These are phyloP conservation scores for Pseudoperonospora humuli DNA, from an alignment of 352 stramenopile genomes.

Conservation along the genomic window DNA sequence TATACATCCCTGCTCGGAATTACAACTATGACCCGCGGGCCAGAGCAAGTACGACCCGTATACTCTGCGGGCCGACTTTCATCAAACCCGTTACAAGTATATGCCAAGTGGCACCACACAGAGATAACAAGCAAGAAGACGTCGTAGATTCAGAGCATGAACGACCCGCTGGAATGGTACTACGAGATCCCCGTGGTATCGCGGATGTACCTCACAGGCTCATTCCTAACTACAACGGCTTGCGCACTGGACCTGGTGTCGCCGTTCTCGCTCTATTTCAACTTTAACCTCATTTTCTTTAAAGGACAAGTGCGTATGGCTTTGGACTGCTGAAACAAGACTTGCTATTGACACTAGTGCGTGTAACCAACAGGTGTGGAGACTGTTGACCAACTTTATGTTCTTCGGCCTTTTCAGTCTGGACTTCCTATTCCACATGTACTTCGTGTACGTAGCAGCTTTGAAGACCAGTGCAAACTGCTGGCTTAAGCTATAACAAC, in stretches of 20 bases:
- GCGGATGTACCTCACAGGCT: constrained; percentile 94
- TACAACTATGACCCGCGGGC: too few relatives aligned
- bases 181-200: constrained; percentile 98
- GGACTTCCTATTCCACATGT: constrained; percentile 99
- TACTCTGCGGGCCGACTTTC: too few relatives aligned
- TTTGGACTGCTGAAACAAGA: neutral
- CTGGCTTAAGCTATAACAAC: neutral
- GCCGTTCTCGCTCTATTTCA: constrained; percentile 93
- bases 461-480: too few relatives aligned
- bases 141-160: too few relatives aligned
- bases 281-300: constrained; percentile 95
- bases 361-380: constrained; percentile 88
- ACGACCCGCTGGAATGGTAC: constrained; percentile 93
- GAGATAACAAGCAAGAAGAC: too few relatives aligned
- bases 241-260: constrained; percentile 96
- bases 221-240: constrained; percentile 94
- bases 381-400: constrained; percentile 96
- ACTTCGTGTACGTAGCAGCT: constrained; percentile 89
- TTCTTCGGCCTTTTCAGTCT: constrained; percentile 99
- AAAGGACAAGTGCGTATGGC: constrained; percentile 85
- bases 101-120: constrained; percentile 35
- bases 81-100: too few relatives aligned
- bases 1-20: too few relatives aligned
- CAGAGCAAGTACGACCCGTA: too few relatives aligned
- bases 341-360: neutral